A percentile compares a stretch with the other conserved stretches of the same genome.
These are phyloP conservation scores for Ophidiomyces ophidiicola DNA, from an alignment of 2,329 filamentous ascomycete species.

Conservation along the genomic window DNA sequence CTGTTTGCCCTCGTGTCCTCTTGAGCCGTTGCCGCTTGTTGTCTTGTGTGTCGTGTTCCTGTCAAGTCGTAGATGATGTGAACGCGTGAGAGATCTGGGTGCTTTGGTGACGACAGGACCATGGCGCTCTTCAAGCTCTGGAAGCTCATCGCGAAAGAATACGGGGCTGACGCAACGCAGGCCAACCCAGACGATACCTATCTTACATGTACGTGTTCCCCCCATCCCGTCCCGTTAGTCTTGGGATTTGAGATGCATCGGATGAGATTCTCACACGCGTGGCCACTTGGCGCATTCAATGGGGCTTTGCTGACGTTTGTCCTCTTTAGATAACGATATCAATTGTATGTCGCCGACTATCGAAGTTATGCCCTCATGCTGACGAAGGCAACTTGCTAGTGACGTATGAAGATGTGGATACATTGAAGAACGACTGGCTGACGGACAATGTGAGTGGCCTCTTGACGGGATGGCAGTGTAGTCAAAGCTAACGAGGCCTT, in stretches of 20 bases:
- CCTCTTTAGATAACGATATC: conserved; percentile 47
- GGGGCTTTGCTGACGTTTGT: background rate
- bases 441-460: conserved; percentile 67
- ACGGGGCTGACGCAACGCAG: conserved; percentile 22
- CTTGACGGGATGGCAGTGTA: background rate
- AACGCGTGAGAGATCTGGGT: no score
- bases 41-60: no score
- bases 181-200: conserved; percentile 55
- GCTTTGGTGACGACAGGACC: conserved; percentile 7
- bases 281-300: background rate
- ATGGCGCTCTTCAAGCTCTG: conserved; percentile 14
- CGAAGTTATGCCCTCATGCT: no score
- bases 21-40: no score
- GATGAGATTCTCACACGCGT: conserved; percentile 19
- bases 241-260: background rate
- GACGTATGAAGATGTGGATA: conserved; percentile 77
- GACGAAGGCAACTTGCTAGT: no score
- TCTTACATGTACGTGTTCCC: conserved; percentile 51
- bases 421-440: conserved; percentile 84
- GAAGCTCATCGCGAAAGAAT: background rate
- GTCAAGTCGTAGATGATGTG: no score
- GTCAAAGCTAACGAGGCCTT: conserved; percentile 12
- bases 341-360: conserved; percentile 43
- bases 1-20: no score
- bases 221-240: background rate